Evolutionary conservation across 169 alveolate genomes (phyloP).

Genomic region (Babesia ovata): DNA sequence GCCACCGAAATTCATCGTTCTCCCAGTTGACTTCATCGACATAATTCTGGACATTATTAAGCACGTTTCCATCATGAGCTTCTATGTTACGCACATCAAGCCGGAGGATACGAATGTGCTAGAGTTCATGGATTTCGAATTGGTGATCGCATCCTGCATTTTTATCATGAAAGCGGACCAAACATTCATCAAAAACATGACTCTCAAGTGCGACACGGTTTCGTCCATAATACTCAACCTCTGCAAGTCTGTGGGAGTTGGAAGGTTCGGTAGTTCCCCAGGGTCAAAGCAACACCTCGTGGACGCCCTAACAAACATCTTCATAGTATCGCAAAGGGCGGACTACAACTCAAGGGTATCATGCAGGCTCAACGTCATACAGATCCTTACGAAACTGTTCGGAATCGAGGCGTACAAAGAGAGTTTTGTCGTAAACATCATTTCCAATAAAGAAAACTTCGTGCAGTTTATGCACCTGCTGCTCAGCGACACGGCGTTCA

Average conservation of each 20-base stretch:
- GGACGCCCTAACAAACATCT: slow-evolving; percentile 76
- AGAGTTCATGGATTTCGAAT: slow-evolving; percentile 80
- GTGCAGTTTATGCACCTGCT: slow-evolving; percentile 86
- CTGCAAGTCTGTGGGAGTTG: slow-evolving; percentile 47
- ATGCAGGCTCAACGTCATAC: slow-evolving; percentile 77
- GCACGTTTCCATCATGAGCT: slow-evolving; percentile 45
- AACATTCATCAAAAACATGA: slow-evolving; percentile 79
- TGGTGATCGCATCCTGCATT: slow-evolving; percentile 77
- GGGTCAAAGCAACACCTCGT: slow-evolving; percentile 70
- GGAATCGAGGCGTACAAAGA: slow-evolving; percentile 68
- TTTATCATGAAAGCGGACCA: slow-evolving; percentile 79
- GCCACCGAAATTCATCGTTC: slow-evolving; percentile 77
- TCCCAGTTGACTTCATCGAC: slow-evolving; percentile 78
- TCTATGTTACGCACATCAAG: slow-evolving; percentile 66
- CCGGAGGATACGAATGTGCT: slow-evolving; percentile 55
- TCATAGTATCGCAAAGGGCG: slow-evolving; percentile 80
- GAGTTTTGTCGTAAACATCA: slow-evolving; percentile 71
- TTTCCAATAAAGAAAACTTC: slow-evolving; percentile 75
- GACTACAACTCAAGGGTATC: slow-evolving; percentile 79
- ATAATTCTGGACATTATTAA: slow-evolving; percentile 71
- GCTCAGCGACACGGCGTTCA: slow-evolving; percentile 81
- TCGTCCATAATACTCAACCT: slow-evolving; percentile 69
- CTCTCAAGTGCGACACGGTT: slow-evolving; percentile 84
- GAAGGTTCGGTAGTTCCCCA: slow-evolving; percentile 54
- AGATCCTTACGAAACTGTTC: slow-evolving; percentile 72